These are phyloP conservation scores for Hortiboletus flavorubellus DNA, from an alignment of 768 basidiomycete species.

Conservation along the genomic window DNA sequence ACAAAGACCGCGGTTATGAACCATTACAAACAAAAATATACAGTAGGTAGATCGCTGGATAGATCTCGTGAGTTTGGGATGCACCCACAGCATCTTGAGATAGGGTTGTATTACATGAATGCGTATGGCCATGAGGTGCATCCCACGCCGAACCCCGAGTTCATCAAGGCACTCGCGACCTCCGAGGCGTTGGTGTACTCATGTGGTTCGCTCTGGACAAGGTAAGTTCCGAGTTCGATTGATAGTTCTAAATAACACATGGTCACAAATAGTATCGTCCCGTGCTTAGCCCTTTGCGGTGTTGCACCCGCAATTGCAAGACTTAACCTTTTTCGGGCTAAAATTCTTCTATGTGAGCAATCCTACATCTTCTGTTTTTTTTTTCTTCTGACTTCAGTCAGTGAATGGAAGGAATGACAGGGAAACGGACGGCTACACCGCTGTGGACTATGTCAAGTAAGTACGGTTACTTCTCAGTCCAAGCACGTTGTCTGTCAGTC, in stretches of 20 bases:
- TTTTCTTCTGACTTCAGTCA: constrained; percentile 30
- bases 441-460: constrained; percentile 79
- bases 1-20: constrained; percentile 51
- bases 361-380: background rate
- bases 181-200: constrained; percentile 82
- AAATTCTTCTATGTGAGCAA: constrained; percentile 77
- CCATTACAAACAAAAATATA: constrained; percentile 57
- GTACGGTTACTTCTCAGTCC: constrained; percentile 15
- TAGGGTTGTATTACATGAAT: constrained; percentile 86
- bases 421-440: constrained; percentile 84
- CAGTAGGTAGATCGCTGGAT: constrained; percentile 44
- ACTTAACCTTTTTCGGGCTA: constrained; percentile 67
- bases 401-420: constrained; percentile 89
- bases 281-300: constrained; percentile 82
- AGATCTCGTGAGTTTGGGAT: constrained; percentile 8
- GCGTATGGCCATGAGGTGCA: constrained; percentile 90
- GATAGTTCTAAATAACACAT: constrained; percentile 3
- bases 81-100: constrained; percentile 7
- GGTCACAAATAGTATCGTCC: constrained; percentile 63
- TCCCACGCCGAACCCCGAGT: constrained; percentile 82
- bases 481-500: constrained; percentile 1
- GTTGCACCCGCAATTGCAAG: constrained; percentile 75
- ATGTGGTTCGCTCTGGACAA: constrained; percentile 94
- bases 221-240: constrained; percentile 40
- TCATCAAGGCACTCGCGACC: constrained; percentile 55